These are phyloP conservation scores for Agaricus blazei DNA, from an alignment of 768 basidiomycete genomes.

Conservation along the genomic window DNA sequence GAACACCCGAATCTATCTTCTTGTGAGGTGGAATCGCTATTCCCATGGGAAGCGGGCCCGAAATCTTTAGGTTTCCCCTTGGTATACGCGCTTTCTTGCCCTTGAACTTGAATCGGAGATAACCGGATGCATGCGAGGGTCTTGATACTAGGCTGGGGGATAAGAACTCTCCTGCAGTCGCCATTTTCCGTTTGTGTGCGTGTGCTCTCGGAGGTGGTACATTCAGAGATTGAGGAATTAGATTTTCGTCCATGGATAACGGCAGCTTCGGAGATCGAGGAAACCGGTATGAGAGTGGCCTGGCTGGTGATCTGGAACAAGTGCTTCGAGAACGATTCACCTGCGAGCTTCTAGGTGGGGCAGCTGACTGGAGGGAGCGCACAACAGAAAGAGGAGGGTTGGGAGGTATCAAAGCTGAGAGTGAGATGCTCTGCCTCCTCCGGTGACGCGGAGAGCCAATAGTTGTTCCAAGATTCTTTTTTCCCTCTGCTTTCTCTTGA, in stretches of 20 bases:
- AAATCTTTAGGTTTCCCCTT: slow-evolving; percentile 1
- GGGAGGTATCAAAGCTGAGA: neutral
- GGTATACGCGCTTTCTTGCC: neutral
- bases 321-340: neutral
- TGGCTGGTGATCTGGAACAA: slow-evolving; percentile 2
- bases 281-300: slow-evolving; percentile 2
- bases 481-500: neutral
- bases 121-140: neutral
- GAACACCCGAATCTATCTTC: neutral
- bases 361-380: neutral
- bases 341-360: neutral
- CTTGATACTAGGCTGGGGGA: neutral
- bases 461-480: neutral
- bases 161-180: neutral
- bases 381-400: neutral
- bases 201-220: neutral
- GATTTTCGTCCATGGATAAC: neutral
- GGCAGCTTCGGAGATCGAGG: neutral
- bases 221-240: neutral
- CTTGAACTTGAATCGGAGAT: neutral
- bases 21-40: neutral
- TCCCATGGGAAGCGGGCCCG: neutral
- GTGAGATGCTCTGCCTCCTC: neutral
- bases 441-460: neutral
- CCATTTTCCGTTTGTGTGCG: neutral